phyloP scores from a whole-genome alignment of 2,329 filamentous ascomycete species.

The Malbranchea zuffiana region DNA sequence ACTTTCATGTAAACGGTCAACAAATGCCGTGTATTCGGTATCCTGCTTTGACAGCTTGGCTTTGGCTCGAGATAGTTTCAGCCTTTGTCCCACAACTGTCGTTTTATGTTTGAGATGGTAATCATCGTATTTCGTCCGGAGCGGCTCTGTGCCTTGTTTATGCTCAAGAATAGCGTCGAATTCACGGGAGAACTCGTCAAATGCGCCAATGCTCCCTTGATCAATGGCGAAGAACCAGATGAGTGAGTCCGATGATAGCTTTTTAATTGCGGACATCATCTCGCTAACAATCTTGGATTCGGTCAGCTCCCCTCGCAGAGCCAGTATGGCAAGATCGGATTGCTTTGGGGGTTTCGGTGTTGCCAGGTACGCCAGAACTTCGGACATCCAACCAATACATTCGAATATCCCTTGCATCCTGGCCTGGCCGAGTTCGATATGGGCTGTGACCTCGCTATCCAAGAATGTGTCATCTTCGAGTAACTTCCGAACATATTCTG shows the following conservation, averaged over 20 bases:
- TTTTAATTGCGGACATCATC: slow-evolving; percentile 42
- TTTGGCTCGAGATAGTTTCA: slow-evolving; percentile 48
- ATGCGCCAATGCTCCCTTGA: slow-evolving; percentile 23
- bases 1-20: slow-evolving; percentile 38
- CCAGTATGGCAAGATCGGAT: slow-evolving; percentile 31
- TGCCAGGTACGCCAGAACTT: slow-evolving; percentile 22
- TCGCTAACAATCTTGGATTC: slow-evolving; percentile 43
- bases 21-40: slow-evolving; percentile 44
- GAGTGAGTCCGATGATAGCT: slow-evolving; percentile 42
- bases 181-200: slow-evolving; percentile 37
- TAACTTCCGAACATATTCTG: slow-evolving; percentile 32
- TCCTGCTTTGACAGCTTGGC: slow-evolving; percentile 44
- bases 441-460: slow-evolving; percentile 30
- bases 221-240: slow-evolving; percentile 31
- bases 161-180: slow-evolving; percentile 39
- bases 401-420: slow-evolving; percentile 30
- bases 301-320: slow-evolving; percentile 42
- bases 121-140: slow-evolving; percentile 66
- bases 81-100: slow-evolving; percentile 50
- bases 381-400: slow-evolving; percentile 22
- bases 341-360: slow-evolving; percentile 22
- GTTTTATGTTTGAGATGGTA: slow-evolving; percentile 48
- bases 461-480: slow-evolving; percentile 43
- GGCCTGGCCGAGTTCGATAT: slow-evolving; percentile 32
- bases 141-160: slow-evolving; percentile 39